Evolutionary conservation across 257 asterid species (phyloP).

Genomic region (Ilex asprella): DNA sequence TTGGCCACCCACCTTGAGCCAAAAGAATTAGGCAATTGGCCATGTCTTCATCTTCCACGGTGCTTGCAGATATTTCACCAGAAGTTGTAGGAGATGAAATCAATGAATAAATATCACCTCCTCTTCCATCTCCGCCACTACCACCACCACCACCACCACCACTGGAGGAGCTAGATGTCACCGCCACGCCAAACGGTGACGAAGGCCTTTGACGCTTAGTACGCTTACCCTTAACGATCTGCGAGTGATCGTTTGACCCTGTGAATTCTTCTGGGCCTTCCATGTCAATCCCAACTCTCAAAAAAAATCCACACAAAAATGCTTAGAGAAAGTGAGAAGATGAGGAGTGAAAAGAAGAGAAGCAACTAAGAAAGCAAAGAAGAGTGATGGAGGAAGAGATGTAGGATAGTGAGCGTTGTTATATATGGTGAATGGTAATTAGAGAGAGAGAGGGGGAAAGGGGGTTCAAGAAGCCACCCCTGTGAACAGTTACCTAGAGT

Average conservation of each 20-base stretch:
- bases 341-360: neutral
- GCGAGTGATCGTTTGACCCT: neutral
- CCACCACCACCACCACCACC: neutral
- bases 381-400: neutral
- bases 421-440: neutral
- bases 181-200: neutral
- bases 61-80: neutral
- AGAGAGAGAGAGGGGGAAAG: neutral
- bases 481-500: neutral
- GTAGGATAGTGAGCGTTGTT: neutral
- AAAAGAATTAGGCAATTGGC: conserved; percentile 1
- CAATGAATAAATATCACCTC: neutral
- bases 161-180: neutral
- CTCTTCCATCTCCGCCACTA: neutral
- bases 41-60: neutral
- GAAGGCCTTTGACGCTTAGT: neutral
- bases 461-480: neutral
- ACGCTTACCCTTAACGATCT: neutral
- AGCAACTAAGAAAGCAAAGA: conserved; percentile 1
- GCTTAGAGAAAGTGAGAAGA: neutral
- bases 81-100: neutral
- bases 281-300: neutral
- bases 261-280: neutral
- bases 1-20: neutral
- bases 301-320: neutral